phyloP scores from a whole-genome alignment of 2,329 filamentous ascomycete genomes.

The Dothideomycetes sp. region DNA sequence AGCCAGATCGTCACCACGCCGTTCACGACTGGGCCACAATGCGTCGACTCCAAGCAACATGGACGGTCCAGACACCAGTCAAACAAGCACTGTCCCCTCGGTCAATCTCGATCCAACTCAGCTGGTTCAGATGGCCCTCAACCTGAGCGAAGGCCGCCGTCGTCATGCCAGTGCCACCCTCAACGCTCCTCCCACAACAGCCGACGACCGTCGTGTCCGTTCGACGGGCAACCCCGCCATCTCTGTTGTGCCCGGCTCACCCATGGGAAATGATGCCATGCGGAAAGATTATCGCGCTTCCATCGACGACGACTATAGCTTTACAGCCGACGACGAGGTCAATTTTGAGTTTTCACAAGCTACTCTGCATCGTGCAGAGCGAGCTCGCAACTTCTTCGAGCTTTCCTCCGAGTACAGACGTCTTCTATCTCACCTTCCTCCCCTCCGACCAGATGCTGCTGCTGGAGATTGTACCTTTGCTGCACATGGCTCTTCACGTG shows the following conservation, averaged over 20 bases:
- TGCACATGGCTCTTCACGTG: slow-evolving; percentile 34
- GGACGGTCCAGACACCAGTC: no score
- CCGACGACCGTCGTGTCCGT: slow-evolving; percentile 10
- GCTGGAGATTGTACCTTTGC: slow-evolving; percentile 33
- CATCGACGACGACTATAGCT: background rate
- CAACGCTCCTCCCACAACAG: slow-evolving; percentile 32
- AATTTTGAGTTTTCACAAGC: slow-evolving; percentile 65
- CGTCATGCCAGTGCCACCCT: slow-evolving; percentile 51
- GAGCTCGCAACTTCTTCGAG: slow-evolving; percentile 76
- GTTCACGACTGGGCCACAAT: background rate
- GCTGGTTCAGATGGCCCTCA: slow-evolving; percentile 87
- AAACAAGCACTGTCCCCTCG: no score
- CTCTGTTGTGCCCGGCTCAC: slow-evolving; percentile 13
- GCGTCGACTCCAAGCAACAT: background rate
- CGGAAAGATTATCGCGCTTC: slow-evolving; percentile 33
- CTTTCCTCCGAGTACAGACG: slow-evolving; percentile 76
- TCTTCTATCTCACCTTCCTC: slow-evolving; percentile 68
- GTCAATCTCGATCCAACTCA: slow-evolving; percentile 77
- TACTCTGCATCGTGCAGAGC: slow-evolving; percentile 73
- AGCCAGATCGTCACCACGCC: background rate
- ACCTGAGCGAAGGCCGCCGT: slow-evolving; percentile 70
- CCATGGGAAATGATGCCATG: slow-evolving; percentile 26
- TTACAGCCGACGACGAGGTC: slow-evolving; percentile 30
- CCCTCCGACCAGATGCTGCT: slow-evolving; percentile 47
- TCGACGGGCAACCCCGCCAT: slow-evolving; percentile 12